A percentile compares a stretch with the other conserved stretches of the same genome.
phyloP scores from a whole-genome alignment of 2,329 filamentous ascomycete genomes.

The Zymoseptoria passerinii region DNA sequence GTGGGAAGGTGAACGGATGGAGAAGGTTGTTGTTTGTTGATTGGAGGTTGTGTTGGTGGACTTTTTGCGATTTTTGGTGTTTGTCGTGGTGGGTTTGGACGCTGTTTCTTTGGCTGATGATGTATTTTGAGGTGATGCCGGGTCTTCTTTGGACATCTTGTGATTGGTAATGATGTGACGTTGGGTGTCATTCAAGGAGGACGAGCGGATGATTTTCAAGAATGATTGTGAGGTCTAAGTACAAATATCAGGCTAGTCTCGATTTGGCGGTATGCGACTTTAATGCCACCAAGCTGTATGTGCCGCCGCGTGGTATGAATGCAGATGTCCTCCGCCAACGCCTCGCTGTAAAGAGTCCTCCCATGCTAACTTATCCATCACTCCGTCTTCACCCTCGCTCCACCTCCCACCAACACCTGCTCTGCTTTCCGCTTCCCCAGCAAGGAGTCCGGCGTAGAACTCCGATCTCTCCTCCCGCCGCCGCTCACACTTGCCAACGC shows the following conservation, averaged over 20 bases:
- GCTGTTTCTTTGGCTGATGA: slow-evolving; percentile 3
- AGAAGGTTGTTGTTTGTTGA: slow-evolving; percentile 28
- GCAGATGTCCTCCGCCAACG: background rate
- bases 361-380: background rate
- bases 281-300: background rate
- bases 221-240: background rate
- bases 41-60: slow-evolving; percentile 13
- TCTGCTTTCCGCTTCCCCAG: slow-evolving; percentile 31
- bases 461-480: slow-evolving; percentile 23
- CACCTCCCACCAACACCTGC: slow-evolving; percentile 16
- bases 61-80: slow-evolving; percentile 16
- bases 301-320: background rate
- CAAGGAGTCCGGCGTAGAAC: slow-evolving; percentile 28
- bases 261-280: background rate
- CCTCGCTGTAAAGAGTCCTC: background rate
- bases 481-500: slow-evolving; percentile 16
- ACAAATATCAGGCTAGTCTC: background rate
- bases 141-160: slow-evolving; percentile 3
- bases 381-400: slow-evolving; percentile 17
- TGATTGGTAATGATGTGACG: background rate
- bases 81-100: slow-evolving; percentile 5
- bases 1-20: slow-evolving; percentile 33
- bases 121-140: slow-evolving; percentile 7
- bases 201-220: background rate
- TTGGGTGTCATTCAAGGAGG: background rate